Base-by-base conservation (phyloP, 2,329 filamentous ascomycete species). In the Shiraia bambusicola region DNA sequence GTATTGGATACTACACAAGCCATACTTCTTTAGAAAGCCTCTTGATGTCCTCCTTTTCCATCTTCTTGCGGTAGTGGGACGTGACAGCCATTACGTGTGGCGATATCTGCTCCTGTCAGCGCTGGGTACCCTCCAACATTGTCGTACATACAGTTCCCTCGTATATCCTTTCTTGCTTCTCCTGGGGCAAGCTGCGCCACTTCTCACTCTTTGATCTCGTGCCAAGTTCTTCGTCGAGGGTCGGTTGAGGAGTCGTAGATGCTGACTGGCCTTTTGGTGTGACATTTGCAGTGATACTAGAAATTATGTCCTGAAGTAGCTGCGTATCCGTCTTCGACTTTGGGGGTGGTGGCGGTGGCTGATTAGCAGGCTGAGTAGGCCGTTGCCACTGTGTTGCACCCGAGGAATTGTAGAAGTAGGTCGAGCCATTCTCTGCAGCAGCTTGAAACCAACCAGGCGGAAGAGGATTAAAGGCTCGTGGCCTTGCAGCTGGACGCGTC, bases 141-240 rank as follows among this genome's bases (percentile, higher is more conserved):
- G 17, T 15, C 2, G 28, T 25, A 74, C 87, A 67, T 77, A 94
- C 89, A 37, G 90, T 95, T 63, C 91, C 91, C 68, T 96, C 91
- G 59, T 96, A 97, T 2, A 95, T 77, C 73, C 89, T 95, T 80
- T 90, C 94, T 70, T 93, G 88, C 71, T 96, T 96, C 52, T 96
- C 91, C 54, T 83, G 66, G 1, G 84, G 76, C 24, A 84, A 66
- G 45, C 77, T 78, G 40, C 81, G 78, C 87, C 87, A 90, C 63
- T 85, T 87, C 34, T 88, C 84, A 56, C 78, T 61, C 28, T 54
- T 56, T 0, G 59, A 48, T 30, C 54, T 77, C 55, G 80, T 84
- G 5, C 76, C 76, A 59, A 74, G 77, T 54, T 75, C 76, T 34
- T 76, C 76, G 30, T 76, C 75, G 15, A 70, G 79, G 3, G 75